phyloP scores from a whole-genome alignment of 2,329 filamentous ascomycete species.

The Coccinonectria pachysandricola region DNA sequence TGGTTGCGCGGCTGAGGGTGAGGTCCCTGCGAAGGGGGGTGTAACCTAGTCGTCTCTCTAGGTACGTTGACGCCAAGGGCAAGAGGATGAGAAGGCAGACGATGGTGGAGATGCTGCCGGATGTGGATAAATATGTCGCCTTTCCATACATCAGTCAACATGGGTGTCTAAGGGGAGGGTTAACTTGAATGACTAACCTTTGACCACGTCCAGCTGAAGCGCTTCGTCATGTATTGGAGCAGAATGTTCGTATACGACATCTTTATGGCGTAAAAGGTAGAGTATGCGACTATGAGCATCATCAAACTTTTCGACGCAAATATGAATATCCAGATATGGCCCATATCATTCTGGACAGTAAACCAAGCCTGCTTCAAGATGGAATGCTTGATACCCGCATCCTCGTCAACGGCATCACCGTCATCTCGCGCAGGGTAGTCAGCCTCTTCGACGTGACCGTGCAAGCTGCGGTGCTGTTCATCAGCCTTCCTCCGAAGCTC shows the following conservation, averaged over 20 bases:
- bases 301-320: constrained; percentile 28
- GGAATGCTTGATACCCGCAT: constrained; percentile 4
- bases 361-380: constrained; percentile 16
- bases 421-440: background rate
- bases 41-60: constrained; percentile 22
- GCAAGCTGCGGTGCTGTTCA: constrained; percentile 7
- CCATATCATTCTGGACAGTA: constrained; percentile 20
- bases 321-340: constrained; percentile 30
- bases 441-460: constrained; percentile 3
- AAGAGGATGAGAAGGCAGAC: constrained; percentile 29
- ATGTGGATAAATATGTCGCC: constrained; percentile 32
- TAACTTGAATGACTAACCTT: constrained; percentile 17
- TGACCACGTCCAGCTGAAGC: constrained; percentile 39
- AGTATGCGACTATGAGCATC: constrained; percentile 26
- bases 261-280: constrained; percentile 17
- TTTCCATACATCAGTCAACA: constrained; percentile 7
- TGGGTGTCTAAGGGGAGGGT: constrained; percentile 14
- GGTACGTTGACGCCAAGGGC: constrained; percentile 22
- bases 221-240: constrained; percentile 42
- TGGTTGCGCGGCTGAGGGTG: constrained; percentile 26
- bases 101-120: constrained; percentile 28
- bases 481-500: constrained; percentile 22
- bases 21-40: constrained; percentile 30
- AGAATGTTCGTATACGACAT: constrained; percentile 26
- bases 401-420: background rate